Conservation (phyloP, 768 basidiomycete species). For the Suillus americanus region DNA sequence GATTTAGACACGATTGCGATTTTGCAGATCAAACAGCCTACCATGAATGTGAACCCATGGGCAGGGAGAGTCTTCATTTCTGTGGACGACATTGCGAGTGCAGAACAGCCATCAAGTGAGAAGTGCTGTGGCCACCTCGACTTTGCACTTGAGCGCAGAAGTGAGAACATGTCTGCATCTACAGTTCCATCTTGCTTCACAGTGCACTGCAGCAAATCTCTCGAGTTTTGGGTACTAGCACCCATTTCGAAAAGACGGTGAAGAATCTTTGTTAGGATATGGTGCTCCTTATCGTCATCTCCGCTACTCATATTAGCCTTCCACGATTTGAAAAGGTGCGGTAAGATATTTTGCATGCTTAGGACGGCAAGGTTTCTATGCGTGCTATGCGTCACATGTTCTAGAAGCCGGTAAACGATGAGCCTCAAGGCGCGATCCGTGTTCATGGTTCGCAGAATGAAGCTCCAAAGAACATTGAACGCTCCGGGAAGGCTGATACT, state of each 20-base stretch:
- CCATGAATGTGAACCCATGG: constrained; percentile 75
- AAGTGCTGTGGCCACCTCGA: constrained; percentile 81
- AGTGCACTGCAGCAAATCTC: constrained; percentile 59
- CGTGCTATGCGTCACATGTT: constrained; percentile 54
- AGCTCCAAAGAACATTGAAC: constrained; percentile 57
- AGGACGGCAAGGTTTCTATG: constrained; percentile 74
- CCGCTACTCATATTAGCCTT: constrained; percentile 21
- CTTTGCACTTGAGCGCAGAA: constrained; percentile 70
- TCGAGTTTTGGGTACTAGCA: constrained; percentile 60
- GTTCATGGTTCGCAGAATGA: constrained; percentile 36
- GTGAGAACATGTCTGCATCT: constrained; percentile 65
- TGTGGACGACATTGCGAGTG: constrained; percentile 49
- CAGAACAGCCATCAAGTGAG: constrained; percentile 58
- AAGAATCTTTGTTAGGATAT: constrained; percentile 60
- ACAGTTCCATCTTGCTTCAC: constrained; percentile 50
- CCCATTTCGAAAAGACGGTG: constrained; percentile 76
- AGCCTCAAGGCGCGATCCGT: constrained; percentile 47
- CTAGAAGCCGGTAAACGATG: constrained; percentile 59
- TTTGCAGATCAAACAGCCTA: constrained; percentile 19
- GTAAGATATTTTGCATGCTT: constrained; percentile 55
- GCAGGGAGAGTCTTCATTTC: constrained; percentile 52
- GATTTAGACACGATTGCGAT: background rate
- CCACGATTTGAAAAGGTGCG: constrained; percentile 41
- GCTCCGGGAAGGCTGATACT: constrained; percentile 60
- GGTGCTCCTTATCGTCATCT: constrained; percentile 46